Evolutionary conservation across 768 basidiomycete genomes (phyloP), one percentile per base, ranked within the genome.

Genomic region (Cystofilobasidium capitatum): DNA sequence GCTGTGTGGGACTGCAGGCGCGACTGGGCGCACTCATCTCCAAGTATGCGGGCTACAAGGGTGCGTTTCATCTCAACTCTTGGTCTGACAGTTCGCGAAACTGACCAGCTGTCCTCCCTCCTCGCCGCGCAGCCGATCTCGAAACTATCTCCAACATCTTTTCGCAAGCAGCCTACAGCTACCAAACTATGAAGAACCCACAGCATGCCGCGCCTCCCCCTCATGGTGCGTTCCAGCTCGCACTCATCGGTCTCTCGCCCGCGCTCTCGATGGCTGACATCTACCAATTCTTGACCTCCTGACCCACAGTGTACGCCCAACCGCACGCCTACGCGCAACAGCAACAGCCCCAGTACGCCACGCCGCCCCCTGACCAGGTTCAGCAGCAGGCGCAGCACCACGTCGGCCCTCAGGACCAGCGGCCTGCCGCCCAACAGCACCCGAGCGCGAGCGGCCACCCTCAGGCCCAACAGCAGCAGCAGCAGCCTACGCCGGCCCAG

Each of bases 131-230:
- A 67, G 66, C 66, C 61, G 66, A 68, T n/a, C 61, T 68, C 14
- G 66, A 68, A 40, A 60, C 61, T 44, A 62, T 68, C 40, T 68
- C 66, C 7, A 68, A 68, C 60, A 68, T 68, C 51, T 68, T 68
- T 29, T 47, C 60, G 26, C 60, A 68, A 37, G 66, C 66, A 6
- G 61, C 66, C 45, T 60, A 58, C 31, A 49, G 55, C 22, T 68
- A 68, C n/a, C 59, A 68, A 45, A n/a, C 54, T 22, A 68, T 68
- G 66, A 62, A 63, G 61, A 58, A 62, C 24, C 66, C 66, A n/a
- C 63, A 51, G 12, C 33, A 45, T 29, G 45, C 59, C 7, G 61
- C 66, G 6, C 65, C 51, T 17, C 14, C 65, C 16, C 66, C 51
- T 17, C 60, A 62, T 45, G 54, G 66, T 68, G 7, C 29, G 66